Conservation (phyloP, 2,329 filamentous ascomycete species). For the Talaromyces sp. region DNA sequence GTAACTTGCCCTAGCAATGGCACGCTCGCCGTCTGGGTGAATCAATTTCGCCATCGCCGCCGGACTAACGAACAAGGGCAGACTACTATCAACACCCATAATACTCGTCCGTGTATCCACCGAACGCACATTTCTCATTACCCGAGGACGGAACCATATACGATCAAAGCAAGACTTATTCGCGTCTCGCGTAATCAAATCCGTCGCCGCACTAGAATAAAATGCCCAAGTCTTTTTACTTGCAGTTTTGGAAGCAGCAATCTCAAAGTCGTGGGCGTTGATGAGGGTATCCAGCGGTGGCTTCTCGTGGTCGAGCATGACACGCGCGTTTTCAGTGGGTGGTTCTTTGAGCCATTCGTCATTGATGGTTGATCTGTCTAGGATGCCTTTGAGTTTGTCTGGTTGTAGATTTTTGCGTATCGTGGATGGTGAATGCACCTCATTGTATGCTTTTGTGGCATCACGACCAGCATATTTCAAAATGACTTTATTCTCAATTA, state of each 20-base stretch:
- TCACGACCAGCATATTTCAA: slow-evolving; percentile 43
- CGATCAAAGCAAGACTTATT: slow-evolving; percentile 53
- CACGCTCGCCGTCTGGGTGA: slow-evolving; percentile 60
- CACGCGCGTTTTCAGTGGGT: slow-evolving; percentile 26
- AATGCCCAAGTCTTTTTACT: slow-evolving; percentile 65
- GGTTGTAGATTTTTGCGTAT: slow-evolving; percentile 39
- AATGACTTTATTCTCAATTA: slow-evolving; percentile 31
- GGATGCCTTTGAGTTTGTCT: slow-evolving; percentile 46
- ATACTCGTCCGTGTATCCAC: slow-evolving; percentile 51
- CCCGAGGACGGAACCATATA: slow-evolving; percentile 56
- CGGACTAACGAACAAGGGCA: slow-evolving; percentile 60
- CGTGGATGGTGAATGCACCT: slow-evolving; percentile 45
- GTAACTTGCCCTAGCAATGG: slow-evolving; percentile 50
- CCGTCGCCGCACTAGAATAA: slow-evolving; percentile 62
- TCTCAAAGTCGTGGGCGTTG: slow-evolving; percentile 57
- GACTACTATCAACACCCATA: slow-evolving; percentile 48
- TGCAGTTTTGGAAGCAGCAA: slow-evolving; percentile 51
- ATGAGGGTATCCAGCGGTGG: slow-evolving; percentile 53
- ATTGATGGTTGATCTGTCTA: slow-evolving; percentile 47
- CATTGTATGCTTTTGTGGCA: slow-evolving; percentile 42
- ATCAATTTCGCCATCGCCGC: slow-evolving; percentile 61
- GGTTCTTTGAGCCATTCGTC: slow-evolving; percentile 45
- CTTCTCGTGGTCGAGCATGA: slow-evolving; percentile 33
- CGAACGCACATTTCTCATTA: slow-evolving; percentile 52
- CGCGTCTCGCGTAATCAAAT: slow-evolving; percentile 51